phyloP scores from a whole-genome alignment of 208 protist species.

The Leishmania gerbilli region DNA sequence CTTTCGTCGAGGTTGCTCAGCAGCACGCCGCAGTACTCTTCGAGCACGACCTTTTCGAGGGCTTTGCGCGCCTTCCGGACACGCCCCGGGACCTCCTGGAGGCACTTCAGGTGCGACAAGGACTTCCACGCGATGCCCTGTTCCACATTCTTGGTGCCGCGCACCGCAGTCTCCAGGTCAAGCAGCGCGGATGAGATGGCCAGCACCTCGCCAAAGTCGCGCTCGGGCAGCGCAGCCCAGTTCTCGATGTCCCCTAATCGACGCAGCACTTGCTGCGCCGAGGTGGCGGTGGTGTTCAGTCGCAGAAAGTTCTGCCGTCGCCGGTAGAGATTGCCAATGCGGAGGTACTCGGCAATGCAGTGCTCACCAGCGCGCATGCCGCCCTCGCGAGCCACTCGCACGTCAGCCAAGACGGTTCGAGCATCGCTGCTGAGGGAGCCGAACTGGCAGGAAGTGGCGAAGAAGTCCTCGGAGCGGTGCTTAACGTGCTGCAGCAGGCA shows the following conservation, averaged over 20 bases:
- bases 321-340: constrained; percentile 69
- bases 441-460: constrained; percentile 70
- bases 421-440: constrained; percentile 58
- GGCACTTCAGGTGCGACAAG: constrained; percentile 27
- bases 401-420: constrained; percentile 44
- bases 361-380: constrained; percentile 42
- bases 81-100: constrained; percentile 30
- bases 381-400: constrained; percentile 38
- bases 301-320: constrained; percentile 57
- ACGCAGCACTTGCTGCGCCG: constrained; percentile 36
- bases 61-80: constrained; percentile 20
- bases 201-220: constrained; percentile 76
- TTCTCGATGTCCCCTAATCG: constrained; percentile 68
- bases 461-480: constrained; percentile 85
- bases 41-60: constrained; percentile 33
- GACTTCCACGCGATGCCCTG: constrained; percentile 22
- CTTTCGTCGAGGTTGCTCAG: constrained; percentile 13
- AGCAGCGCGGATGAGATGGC: constrained; percentile 37
- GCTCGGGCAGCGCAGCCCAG: constrained; percentile 84
- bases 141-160: constrained; percentile 15
- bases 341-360: constrained; percentile 64
- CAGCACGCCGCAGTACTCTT: constrained; percentile 29
- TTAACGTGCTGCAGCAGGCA: constrained; percentile 86
- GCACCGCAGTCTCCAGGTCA: constrained; percentile 39
- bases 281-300: constrained; percentile 34